Base-by-base conservation (phyloP, 768 basidiomycete species). In the Boletus speciosus region DNA sequence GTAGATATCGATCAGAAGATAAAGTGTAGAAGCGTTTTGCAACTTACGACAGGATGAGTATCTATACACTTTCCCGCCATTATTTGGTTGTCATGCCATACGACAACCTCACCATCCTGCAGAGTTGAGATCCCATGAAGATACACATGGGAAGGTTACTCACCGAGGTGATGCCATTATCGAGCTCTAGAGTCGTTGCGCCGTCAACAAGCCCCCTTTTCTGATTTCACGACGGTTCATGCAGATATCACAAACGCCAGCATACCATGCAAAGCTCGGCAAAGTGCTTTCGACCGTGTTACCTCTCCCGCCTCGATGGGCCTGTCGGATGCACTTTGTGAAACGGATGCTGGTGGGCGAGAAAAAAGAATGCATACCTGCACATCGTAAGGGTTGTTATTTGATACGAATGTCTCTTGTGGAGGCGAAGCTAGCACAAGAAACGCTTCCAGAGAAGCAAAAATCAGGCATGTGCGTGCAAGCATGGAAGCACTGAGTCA, bases 71-170 rank as follows among this genome's bases (percentile, higher is more conserved):
- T 93, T 34, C 74, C 75, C 4, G 80, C 59, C 3, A 70, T 66
- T 56, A 93, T 86, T 40, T 73, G 71, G 68, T 84, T 82, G 69
- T 93, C 90, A 61, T 93, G 90, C 86, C 86, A 91, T 14, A 92
- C 86, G 39, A 93, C 76, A 15, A 87, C 83, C 45, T 79, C 78
- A 12, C 86, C 88, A 65, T 93, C 90, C 87, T 89, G 37, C 53
- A 19, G 19, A 19, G 35, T 21, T 59, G 59, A 63, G 56, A 29
- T 49, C 34, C 46, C 38, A 6, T 32, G 34, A 38, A 42, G 12
- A 21, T 16, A 37, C 7, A n/a, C 2, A 7, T 12, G 21, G 25
- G 40, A 47, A 45, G 27, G 39, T 14, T 27, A 61, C 67, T 60
- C 49, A 83, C 87, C 75, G 80, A 81, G 8, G 88, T 88, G 53